Percentiles rank a stretch among this genome's conserved stretches.
Evolutionary conservation across 257 asterid species (phyloP).

Genomic region (Lantana camara): DNA sequence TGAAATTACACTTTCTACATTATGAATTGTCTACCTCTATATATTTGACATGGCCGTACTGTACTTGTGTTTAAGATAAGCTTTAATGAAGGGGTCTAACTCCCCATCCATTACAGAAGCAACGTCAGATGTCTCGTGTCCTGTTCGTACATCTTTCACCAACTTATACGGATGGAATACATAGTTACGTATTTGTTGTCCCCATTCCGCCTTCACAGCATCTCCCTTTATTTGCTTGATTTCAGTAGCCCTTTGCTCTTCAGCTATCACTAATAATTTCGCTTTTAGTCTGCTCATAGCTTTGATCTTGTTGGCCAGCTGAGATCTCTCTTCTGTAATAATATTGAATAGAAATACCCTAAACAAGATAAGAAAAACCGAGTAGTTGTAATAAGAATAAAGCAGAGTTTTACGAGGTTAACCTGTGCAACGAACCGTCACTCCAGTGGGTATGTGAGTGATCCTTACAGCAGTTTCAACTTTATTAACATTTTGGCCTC

Average conservation of each 20-base stretch:
- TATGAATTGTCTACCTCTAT: slow-evolving; percentile 22
- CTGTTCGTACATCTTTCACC: slow-evolving; percentile 91
- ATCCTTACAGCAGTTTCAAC: slow-evolving; percentile 97
- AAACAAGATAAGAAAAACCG: background rate
- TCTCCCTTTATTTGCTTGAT: slow-evolving; percentile 95
- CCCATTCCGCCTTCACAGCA: slow-evolving; percentile 96
- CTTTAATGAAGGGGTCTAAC: slow-evolving; percentile 81
- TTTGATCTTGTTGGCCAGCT: slow-evolving; percentile 85
- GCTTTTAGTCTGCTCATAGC: slow-evolving; percentile 93
- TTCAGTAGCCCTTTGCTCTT: slow-evolving; percentile 94
- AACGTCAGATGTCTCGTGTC: slow-evolving; percentile 77
- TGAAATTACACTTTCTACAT: background rate
- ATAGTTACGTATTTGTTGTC: slow-evolving; percentile 94
- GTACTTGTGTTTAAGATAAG: slow-evolving; percentile 84
- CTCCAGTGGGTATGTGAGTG: slow-evolving; percentile 93
- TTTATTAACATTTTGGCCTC: slow-evolving; percentile 97
- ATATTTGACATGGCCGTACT: slow-evolving; percentile 40
- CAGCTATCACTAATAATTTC: slow-evolving; percentile 79
- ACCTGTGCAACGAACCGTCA: slow-evolving; percentile 92
- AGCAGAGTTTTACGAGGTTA: slow-evolving; percentile 23
- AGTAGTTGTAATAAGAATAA: background rate
- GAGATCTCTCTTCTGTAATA: slow-evolving; percentile 76
- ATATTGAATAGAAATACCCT: background rate
- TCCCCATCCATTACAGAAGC: slow-evolving; percentile 96
- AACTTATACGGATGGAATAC: slow-evolving; percentile 95